phyloP scores from a whole-genome alignment of 2,329 filamentous ascomycete genomes.

The Didymella pinodella region DNA sequence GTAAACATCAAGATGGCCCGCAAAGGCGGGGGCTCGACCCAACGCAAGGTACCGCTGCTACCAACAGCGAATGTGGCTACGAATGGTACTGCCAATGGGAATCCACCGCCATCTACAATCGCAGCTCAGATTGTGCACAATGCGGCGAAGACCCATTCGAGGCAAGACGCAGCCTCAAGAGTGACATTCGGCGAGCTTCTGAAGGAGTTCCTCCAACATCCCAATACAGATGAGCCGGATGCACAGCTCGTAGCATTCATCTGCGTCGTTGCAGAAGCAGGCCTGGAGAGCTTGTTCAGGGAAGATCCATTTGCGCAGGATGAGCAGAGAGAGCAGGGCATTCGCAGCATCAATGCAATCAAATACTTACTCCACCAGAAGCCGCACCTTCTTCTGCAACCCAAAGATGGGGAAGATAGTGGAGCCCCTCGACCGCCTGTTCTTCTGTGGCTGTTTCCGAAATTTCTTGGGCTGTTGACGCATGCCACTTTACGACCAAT shows the following conservation, averaged over 20 bases:
- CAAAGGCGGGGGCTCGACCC: constrained; percentile 47
- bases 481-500: constrained; percentile 53
- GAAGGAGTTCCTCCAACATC: constrained; percentile 64
- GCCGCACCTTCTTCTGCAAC: constrained; percentile 67
- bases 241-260: constrained; percentile 83
- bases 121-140: constrained; percentile 88
- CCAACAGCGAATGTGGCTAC: constrained; percentile 30
- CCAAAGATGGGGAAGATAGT: constrained; percentile 44
- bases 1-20: constrained; percentile 51
- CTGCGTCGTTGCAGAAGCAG: constrained; percentile 81
- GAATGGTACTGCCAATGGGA: constrained; percentile 28
- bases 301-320: constrained; percentile 73
- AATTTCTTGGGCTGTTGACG: constrained; percentile 59
- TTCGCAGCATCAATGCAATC: constrained; percentile 80
- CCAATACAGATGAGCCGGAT: constrained; percentile 66
- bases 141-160: constrained; percentile 70
- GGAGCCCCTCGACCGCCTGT: constrained; percentile 54
- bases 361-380: constrained; percentile 77
- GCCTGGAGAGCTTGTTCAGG: constrained; percentile 72
- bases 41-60: constrained; percentile 37
- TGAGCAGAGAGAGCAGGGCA: constrained; percentile 65
- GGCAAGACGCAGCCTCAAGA: constrained; percentile 70
- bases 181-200: constrained; percentile 79
- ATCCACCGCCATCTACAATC: constrained; percentile 74
- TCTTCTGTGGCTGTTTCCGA: constrained; percentile 63